phyloP scores from a whole-genome alignment of 371 early-diverging fungal species.

The Capillidium rhysosporum region DNA sequence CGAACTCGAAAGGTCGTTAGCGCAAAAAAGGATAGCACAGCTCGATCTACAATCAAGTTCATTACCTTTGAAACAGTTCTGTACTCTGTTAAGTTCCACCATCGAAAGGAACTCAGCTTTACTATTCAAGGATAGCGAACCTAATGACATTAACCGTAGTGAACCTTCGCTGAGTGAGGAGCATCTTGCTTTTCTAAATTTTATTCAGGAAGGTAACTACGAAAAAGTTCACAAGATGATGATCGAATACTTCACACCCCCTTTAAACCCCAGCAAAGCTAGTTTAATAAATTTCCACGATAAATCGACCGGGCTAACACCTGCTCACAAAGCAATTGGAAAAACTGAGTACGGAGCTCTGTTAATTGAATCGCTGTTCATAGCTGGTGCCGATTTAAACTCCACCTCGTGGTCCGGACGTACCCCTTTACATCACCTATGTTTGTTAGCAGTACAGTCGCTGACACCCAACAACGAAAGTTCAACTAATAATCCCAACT shows the following conservation, averaged over 20 bases:
- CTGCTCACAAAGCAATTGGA: constrained; percentile 39
- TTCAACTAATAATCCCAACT: no score
- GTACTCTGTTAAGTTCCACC: no score
- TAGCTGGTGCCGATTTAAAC: constrained; percentile 43
- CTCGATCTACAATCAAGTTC: neutral
- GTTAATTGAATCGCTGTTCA: constrained; percentile 33
- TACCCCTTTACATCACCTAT: constrained; percentile 37
- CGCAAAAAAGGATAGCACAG: neutral
- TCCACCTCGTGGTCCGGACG: constrained; percentile 36
- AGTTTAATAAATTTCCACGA: constrained; percentile 34
- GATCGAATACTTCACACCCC: constrained; percentile 7
- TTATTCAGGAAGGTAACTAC: constrained; percentile 6
- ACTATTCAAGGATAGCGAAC: neutral
- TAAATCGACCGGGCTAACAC: constrained; percentile 34
- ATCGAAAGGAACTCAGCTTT: no score
- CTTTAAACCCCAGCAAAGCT: constrained; percentile 1
- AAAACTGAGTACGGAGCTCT: constrained; percentile 31
- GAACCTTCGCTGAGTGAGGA: neutral
- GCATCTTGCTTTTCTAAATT: constrained; percentile 16
- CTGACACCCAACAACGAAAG: constrained; percentile 9
- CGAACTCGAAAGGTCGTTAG: constrained; percentile 8
- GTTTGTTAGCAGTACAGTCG: constrained; percentile 12
- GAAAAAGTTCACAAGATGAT: neutral
- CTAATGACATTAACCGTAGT: neutral
- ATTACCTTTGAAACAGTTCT: no score